Percentiles rank a stretch among this genome's conserved stretches.
Evolutionary conservation across 164 flowering plant species (phyloP).

Genomic region (Vitis rotundifolia): DNA sequence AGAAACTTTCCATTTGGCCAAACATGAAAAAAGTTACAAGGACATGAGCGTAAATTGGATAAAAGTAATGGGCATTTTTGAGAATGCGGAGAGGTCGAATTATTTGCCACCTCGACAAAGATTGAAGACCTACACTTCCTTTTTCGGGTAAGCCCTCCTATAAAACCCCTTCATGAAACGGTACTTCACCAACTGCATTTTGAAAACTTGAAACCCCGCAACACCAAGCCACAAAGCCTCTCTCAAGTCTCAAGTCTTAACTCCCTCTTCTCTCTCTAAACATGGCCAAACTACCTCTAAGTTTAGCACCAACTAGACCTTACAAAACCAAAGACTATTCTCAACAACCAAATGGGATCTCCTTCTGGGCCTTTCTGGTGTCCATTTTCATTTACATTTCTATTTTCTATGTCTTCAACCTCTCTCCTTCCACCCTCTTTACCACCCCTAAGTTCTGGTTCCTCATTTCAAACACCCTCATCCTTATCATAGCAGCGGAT

Average conservation of each 20-base stretch:
- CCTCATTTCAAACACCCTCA: constrained; percentile 56
- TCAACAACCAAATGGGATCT: constrained; percentile 22
- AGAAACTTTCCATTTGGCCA: too few relatives aligned
- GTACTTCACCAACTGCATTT: constrained; percentile 2
- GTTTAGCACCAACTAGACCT: constrained; percentile 10
- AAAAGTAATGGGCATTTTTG: constrained; percentile 1
- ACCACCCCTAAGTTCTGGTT: constrained; percentile 65
- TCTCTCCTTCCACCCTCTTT: constrained; percentile 42
- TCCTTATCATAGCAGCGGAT: constrained; percentile 57
- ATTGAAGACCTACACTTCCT: neutral
- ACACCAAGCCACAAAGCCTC: neutral
- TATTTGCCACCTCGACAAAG: constrained; percentile 7
- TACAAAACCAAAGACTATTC: constrained; percentile 7
- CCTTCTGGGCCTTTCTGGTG: constrained; percentile 38
- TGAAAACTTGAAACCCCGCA: neutral
- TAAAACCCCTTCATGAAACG: constrained; percentile 20
- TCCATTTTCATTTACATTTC: constrained; percentile 30
- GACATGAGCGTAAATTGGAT: neutral
- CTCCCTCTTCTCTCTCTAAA: neutral
- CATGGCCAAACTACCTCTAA: constrained; percentile 12
- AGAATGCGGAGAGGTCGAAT: constrained; percentile 2
- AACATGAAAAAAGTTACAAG: neutral
- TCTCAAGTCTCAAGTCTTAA: neutral
- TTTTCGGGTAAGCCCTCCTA: neutral
- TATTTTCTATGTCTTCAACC: constrained; percentile 33